phyloP scores from a whole-genome alignment of 176 grass and related monocot species.

The Phragmites australis region DNA sequence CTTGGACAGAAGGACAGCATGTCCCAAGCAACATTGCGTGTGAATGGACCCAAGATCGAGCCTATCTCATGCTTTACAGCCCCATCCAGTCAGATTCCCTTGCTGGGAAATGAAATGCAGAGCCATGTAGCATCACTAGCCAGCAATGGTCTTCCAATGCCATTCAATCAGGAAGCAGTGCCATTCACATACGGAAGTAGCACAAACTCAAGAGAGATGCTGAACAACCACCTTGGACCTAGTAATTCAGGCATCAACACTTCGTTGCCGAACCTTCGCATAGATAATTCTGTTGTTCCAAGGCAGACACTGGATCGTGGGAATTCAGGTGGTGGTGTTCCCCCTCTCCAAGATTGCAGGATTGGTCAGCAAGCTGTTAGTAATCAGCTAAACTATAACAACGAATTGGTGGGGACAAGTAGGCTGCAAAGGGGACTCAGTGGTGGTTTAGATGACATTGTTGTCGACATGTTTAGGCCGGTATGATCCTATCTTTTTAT shows the following conservation, averaged over 20 bases:
- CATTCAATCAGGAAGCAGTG: constrained; percentile 34
- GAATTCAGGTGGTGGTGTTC: constrained; percentile 10
- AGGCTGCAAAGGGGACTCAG: constrained; percentile 49
- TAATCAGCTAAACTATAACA: constrained; percentile 44
- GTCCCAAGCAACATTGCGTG: constrained; percentile 39
- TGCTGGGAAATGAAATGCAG: constrained; percentile 53
- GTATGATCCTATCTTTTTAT: constrained; percentile 42
- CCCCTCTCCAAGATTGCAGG: constrained; percentile 37
- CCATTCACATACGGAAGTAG: constrained; percentile 44
- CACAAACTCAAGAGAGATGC: constrained; percentile 44
- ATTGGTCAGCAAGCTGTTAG: constrained; percentile 33
- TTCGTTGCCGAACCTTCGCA: constrained; percentile 48
- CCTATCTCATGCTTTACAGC: constrained; percentile 36
- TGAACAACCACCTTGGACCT: constrained; percentile 37
- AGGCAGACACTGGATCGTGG: constrained; percentile 38
- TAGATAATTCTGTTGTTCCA: constrained; percentile 35
- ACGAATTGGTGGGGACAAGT: constrained; percentile 49
- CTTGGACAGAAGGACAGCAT: constrained; percentile 47
- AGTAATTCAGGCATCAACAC: constrained; percentile 54
- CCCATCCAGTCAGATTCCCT: constrained; percentile 39
- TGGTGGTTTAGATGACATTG: constrained; percentile 58
- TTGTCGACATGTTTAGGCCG: constrained; percentile 56
- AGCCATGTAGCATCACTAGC: constrained; percentile 33
- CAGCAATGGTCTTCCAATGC: constrained; percentile 30
- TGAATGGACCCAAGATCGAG: constrained; percentile 40